A percentile compares a stretch with the other conserved stretches of the same genome.
Evolutionary conservation across 768 basidiomycete genomes (phyloP).

Genomic region (Leccinum sublutescens): DNA sequence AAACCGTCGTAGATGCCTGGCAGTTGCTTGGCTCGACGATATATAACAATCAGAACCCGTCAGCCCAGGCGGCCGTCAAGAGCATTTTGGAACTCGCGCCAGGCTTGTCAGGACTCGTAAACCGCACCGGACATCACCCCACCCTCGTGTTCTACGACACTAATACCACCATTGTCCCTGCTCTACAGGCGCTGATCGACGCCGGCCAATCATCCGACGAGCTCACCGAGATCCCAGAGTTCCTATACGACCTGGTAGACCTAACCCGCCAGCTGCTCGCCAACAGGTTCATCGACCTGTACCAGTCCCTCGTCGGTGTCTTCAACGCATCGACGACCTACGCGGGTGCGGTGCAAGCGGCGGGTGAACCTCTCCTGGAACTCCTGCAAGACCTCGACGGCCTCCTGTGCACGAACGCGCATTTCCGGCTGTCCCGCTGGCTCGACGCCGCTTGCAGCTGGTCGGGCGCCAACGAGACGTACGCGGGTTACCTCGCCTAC

Average conservation of each 20-base stretch:
- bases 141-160: slow-evolving; percentile 39
- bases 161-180: slow-evolving; percentile 64
- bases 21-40: slow-evolving; percentile 36
- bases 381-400: slow-evolving; percentile 36
- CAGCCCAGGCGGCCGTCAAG: slow-evolving; percentile 35
- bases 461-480: slow-evolving; percentile 30
- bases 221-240: slow-evolving; percentile 32
- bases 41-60: slow-evolving; percentile 37
- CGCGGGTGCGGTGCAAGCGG: slow-evolving; percentile 20
- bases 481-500: slow-evolving; percentile 37
- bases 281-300: slow-evolving; percentile 37
- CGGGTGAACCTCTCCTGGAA: slow-evolving; percentile 28
- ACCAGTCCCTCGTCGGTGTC: slow-evolving; percentile 29
- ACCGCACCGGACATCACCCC: slow-evolving; percentile 23
- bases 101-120: slow-evolving; percentile 33
- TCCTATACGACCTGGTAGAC: slow-evolving; percentile 40
- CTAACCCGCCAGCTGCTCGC: slow-evolving; percentile 39
- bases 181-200: slow-evolving; percentile 65
- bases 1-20: slow-evolving; percentile 34
- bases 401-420: slow-evolving; percentile 31
- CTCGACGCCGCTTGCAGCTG: slow-evolving; percentile 34
- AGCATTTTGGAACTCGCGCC: slow-evolving; percentile 39
- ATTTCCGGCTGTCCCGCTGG: slow-evolving; percentile 38
- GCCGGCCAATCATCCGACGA: slow-evolving; percentile 16
- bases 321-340: slow-evolving; percentile 27